phyloP scores from a whole-genome alignment of 75 land plant species.

The Gnetum montanum region DNA sequence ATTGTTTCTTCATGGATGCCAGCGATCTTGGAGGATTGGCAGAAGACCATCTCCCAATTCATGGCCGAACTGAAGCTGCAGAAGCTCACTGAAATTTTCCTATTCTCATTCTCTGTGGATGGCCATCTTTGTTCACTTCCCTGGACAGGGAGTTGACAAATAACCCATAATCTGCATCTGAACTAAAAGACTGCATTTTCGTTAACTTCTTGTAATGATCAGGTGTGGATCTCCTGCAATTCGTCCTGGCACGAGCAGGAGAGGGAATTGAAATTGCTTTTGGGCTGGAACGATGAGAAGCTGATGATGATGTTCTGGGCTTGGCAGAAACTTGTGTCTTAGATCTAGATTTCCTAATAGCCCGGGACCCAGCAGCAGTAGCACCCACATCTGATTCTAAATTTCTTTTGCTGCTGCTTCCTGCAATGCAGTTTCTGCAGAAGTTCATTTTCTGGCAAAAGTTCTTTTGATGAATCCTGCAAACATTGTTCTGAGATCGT shows the following conservation, averaged over 20 bases:
- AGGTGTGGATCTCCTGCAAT: neutral
- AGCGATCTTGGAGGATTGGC: too few relatives aligned
- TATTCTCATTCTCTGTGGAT: too few relatives aligned
- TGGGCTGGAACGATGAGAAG: neutral
- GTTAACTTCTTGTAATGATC: neutral
- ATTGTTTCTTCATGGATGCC: too few relatives aligned
- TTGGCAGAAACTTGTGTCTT: too few relatives aligned
- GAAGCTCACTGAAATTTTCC: too few relatives aligned
- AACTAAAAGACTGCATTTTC: conserved; percentile 10
- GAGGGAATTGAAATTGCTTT: neutral
- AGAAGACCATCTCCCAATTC: too few relatives aligned
- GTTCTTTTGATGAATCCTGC: neutral
- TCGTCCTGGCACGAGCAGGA: neutral
- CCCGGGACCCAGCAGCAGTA: too few relatives aligned
- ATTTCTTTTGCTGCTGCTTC: neutral
- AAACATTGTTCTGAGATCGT: neutral
- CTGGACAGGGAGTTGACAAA: neutral
- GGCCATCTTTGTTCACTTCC: too few relatives aligned
- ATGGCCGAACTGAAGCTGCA: too few relatives aligned
- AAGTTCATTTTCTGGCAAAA: neutral
- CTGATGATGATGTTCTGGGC: neutral
- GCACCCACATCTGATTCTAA: too few relatives aligned
- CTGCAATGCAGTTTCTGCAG: neutral
- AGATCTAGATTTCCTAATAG: too few relatives aligned
- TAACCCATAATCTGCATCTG: conserved; percentile 1